phyloP scores from a whole-genome alignment of 1,284 basidiomycete species.

The Cutaneotrichosporon sp. region DNA sequence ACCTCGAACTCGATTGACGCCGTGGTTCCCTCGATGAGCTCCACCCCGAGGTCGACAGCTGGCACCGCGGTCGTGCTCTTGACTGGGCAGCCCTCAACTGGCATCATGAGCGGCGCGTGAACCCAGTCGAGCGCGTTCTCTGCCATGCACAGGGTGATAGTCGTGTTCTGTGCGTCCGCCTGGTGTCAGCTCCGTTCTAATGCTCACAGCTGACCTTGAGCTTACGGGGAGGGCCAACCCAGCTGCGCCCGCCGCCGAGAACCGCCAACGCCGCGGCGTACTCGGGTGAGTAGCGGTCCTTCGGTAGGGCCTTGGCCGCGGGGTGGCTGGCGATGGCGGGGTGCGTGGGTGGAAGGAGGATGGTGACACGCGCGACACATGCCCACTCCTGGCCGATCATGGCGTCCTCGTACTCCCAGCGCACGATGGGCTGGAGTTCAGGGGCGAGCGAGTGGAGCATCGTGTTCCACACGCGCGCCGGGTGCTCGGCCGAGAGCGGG shows the following conservation, averaged over 20 bases:
- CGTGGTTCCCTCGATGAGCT: background rate
- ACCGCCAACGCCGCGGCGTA: slow-evolving; percentile 28
- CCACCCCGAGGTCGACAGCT: background rate
- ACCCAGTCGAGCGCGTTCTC: slow-evolving; percentile 40
- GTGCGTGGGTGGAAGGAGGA: slow-evolving; percentile 38
- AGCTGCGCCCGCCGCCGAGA: slow-evolving; percentile 33
- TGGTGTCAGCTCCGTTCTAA: slow-evolving; percentile 16
- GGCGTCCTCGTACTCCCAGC: slow-evolving; percentile 36
- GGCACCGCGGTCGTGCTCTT: background rate
- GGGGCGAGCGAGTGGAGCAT: slow-evolving; percentile 34
- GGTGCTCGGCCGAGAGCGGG: slow-evolving; percentile 37
- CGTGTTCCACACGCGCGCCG: slow-evolving; percentile 42
- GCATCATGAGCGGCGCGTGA: slow-evolving; percentile 16
- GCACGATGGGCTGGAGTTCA: slow-evolving; percentile 35
- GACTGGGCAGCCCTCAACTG: background rate
- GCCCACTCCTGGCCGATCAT: slow-evolving; percentile 1
- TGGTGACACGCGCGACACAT: slow-evolving; percentile 30
- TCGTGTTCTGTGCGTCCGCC: slow-evolving; percentile 39
- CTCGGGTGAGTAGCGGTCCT: slow-evolving; percentile 29
- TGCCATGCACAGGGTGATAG: slow-evolving; percentile 29
- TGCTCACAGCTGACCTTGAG: slow-evolving; percentile 32
- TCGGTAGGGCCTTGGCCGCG: slow-evolving; percentile 19
- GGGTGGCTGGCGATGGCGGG: slow-evolving; percentile 29
- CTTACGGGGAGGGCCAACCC: slow-evolving; percentile 28
- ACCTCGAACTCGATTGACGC: background rate